A percentile compares a stretch with the other conserved stretches of the same genome.
These are phyloP conservation scores for barley (Hordeum vulgare) DNA, from an alignment of 176 grass and related monocot species.

Conservation along the genomic window DNA sequence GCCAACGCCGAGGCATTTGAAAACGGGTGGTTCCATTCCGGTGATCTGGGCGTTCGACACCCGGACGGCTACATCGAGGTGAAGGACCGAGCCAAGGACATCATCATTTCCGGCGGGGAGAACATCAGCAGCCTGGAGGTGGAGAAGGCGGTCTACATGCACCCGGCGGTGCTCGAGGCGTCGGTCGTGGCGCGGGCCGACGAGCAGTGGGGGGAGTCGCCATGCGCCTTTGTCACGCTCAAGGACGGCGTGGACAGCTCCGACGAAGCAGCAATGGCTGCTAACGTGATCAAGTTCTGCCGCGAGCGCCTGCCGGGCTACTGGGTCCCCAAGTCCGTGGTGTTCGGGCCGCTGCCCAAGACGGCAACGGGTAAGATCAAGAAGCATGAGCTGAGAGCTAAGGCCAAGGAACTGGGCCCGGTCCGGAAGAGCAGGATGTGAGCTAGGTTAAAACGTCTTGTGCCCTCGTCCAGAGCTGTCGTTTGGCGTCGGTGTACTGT, in stretches of 20 bases:
- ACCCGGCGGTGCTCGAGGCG: constrained; percentile 75
- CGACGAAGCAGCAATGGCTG: constrained; percentile 43
- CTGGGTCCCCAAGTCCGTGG: constrained; percentile 91
- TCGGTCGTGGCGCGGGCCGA: constrained; percentile 82
- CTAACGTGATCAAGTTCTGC: constrained; percentile 67
- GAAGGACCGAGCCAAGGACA: constrained; percentile 95
- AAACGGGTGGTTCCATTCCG: constrained; percentile 90
- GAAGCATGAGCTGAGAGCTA: constrained; percentile 80
- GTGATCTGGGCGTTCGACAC: constrained; percentile 77
- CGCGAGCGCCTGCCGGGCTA: constrained; percentile 73
- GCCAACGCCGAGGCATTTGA: constrained; percentile 77
- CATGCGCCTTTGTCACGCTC: constrained; percentile 75
- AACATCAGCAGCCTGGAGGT: constrained; percentile 97
- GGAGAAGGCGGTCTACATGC: constrained; percentile 75
- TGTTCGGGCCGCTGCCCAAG: constrained; percentile 91
- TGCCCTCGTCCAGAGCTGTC: neutral
- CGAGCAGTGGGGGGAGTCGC: constrained; percentile 92
- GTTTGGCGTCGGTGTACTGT: neutral
- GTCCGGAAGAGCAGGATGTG: constrained; percentile 75
- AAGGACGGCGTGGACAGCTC: constrained; percentile 46
- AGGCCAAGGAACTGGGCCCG: constrained; percentile 77
- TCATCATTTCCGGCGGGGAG: constrained; percentile 97
- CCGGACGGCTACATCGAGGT: constrained; percentile 81
- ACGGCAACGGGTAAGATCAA: constrained; percentile 96
- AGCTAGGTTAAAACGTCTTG: neutral